Base-by-base conservation (phyloP, 495 filamentous ascomycete species). In the Echria macrotheca region DNA sequence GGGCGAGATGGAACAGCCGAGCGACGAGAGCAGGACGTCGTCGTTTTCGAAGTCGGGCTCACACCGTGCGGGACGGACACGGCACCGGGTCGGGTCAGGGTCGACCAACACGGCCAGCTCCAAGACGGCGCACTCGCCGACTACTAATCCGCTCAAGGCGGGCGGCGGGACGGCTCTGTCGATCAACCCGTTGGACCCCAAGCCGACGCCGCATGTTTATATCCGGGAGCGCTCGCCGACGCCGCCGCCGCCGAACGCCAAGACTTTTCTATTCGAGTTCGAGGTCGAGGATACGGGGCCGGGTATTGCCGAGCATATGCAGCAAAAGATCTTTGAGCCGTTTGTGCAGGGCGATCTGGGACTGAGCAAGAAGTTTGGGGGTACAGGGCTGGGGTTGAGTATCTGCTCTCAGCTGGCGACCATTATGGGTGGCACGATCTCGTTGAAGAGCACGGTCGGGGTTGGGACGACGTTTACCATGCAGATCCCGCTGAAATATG, bases 271-370 rank as follows among this genome's bases (percentile, higher is more conserved):
- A 10, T 94, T 95, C 57, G 84, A 91, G 59, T 95, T 95, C 49
- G 84, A 91, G 61, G 88, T 96, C 2, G 74, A 87, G 61, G 91
- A 96, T 57, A 91, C 85, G 7, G 91, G 91, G 0, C 91, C 89
- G 3, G 91, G 91, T n/a, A 94, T 96, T 49, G 83, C 89, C 0
- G 76, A 79, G 19, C 66, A 81, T 40, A 77, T 91, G 47, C 87
- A 87, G 51, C 68, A 85, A 49, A 79, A 81, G 52, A 86, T 96
- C 21, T 96, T 96, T 68, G 90, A 96, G 60, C 91, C 90, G 0
- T 96, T 96, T 57, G 84, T 96, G 7, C 91, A 96, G 66, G 91
- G 87, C 1, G 90, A 96, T 61, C 69, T 93, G 8, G 84, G 88
- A 2, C 69, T 96, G 17, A 91, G 83, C 65, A 94, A 89, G 61